Evolutionary conservation across 2,329 filamentous ascomycete species (phyloP).

Genomic region (Aureobasidium sp.): DNA sequence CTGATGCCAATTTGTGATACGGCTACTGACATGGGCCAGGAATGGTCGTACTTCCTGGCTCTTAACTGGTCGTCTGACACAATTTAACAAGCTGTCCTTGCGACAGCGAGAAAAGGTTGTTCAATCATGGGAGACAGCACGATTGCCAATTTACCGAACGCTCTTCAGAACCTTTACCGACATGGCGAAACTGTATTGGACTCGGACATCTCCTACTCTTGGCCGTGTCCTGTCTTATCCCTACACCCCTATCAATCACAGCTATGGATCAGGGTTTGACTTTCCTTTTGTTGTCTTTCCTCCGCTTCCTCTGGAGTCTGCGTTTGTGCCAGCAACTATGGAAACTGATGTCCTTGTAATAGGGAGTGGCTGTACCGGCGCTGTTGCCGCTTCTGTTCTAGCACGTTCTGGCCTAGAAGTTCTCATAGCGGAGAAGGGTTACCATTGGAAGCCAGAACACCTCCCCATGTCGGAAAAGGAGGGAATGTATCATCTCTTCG

Average conservation of each 20-base stretch:
- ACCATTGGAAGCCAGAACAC: slow-evolving; percentile 64
- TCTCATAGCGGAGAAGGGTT: slow-evolving; percentile 74
- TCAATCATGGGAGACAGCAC: slow-evolving; percentile 54
- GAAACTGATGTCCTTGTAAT: slow-evolving; percentile 79
- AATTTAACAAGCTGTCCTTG: slow-evolving; percentile 55
- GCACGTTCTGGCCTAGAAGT: slow-evolving; percentile 69
- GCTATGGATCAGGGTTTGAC: slow-evolving; percentile 42
- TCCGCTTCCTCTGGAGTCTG: slow-evolving; percentile 29
- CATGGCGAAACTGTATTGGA: slow-evolving; percentile 49
- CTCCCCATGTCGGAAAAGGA: slow-evolving; percentile 65
- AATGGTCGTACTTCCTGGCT: slow-evolving; percentile 60
- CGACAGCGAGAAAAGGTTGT: slow-evolving; percentile 56
- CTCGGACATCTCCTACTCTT: slow-evolving; percentile 51
- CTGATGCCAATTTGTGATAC: not conserved
- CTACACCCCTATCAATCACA: slow-evolving; percentile 45
- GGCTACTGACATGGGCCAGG: not conserved
- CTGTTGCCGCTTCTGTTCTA: slow-evolving; percentile 71
- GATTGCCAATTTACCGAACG: slow-evolving; percentile 48
- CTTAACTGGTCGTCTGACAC: slow-evolving; percentile 60
- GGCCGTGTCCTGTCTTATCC: slow-evolving; percentile 52
- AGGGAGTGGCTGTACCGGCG: slow-evolving; percentile 81
- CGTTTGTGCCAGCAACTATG: slow-evolving; percentile 49
- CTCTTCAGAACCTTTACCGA: slow-evolving; percentile 51
- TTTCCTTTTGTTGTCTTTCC: slow-evolving; percentile 59
- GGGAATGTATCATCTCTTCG: slow-evolving; percentile 59